phyloP scores from a whole-genome alignment of 2,329 filamentous ascomycete species.

The Colletotrichum plurivorum region DNA sequence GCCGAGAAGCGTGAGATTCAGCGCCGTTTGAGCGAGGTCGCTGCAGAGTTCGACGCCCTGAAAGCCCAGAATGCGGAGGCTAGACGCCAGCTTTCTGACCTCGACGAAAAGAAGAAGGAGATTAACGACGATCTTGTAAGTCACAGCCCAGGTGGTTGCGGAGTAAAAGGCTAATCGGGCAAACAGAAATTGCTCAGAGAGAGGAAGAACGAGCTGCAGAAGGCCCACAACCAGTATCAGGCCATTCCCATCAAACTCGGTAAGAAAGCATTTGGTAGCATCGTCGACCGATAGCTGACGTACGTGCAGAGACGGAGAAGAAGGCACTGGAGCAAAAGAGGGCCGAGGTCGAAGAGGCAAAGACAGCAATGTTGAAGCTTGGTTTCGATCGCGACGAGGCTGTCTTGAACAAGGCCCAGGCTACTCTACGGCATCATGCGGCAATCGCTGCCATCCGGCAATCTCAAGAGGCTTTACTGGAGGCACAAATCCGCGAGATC shows the following conservation, averaged over 20 bases:
- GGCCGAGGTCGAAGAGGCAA: slow-evolving; percentile 54
- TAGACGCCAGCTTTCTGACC: slow-evolving; percentile 54
- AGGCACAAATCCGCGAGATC: slow-evolving; percentile 78
- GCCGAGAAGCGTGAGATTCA: slow-evolving; percentile 74
- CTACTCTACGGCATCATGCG: slow-evolving; percentile 67
- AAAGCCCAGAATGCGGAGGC: slow-evolving; percentile 59
- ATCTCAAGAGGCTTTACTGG: slow-evolving; percentile 74
- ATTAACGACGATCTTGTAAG: slow-evolving; percentile 48
- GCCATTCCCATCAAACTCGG: slow-evolving; percentile 80
- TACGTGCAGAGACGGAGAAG: slow-evolving; percentile 45
- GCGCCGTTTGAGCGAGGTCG: slow-evolving; percentile 62
- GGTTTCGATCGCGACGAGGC: slow-evolving; percentile 68
- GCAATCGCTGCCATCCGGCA: slow-evolving; percentile 74
- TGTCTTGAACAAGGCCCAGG: slow-evolving; percentile 68
- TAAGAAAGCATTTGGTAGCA: slow-evolving; percentile 53
- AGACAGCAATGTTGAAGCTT: slow-evolving; percentile 63
- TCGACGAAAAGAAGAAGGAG: slow-evolving; percentile 42
- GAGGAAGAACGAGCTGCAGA: slow-evolving; percentile 79
- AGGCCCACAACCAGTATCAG: slow-evolving; percentile 73
- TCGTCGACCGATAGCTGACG: slow-evolving; percentile 9
- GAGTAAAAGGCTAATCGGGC: slow-evolving; percentile 41
- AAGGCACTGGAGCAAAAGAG: slow-evolving; percentile 55
- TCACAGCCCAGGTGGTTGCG: not conserved
- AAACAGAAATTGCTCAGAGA: slow-evolving; percentile 63
- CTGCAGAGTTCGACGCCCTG: slow-evolving; percentile 57